A percentile compares a stretch with the other conserved stretches of the same genome.
Evolutionary conservation across 495 filamentous ascomycete genomes (phyloP).

Genomic region (Penicillium egyptiacum): DNA sequence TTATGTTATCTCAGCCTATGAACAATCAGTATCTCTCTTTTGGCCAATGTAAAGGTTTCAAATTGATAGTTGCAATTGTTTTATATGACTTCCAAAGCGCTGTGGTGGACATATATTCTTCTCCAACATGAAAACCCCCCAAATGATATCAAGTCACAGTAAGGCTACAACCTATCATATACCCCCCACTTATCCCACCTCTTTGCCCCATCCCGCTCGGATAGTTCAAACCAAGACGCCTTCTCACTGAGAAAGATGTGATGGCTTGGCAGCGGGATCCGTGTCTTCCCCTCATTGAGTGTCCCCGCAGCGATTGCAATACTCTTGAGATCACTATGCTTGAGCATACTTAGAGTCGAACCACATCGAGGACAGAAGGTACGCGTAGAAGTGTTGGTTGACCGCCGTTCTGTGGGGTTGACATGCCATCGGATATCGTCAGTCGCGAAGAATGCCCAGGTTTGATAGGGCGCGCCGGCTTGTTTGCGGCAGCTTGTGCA

Average conservation of each 20-base stretch:
- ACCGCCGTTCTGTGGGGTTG: constrained; percentile 19
- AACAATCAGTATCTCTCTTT: background rate
- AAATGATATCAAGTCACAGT: background rate
- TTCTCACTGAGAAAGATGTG: constrained; percentile 36
- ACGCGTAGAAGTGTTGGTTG: constrained; percentile 25
- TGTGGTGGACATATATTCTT: background rate
- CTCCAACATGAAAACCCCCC: too few relatives aligned
- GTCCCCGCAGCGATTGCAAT: constrained; percentile 31
- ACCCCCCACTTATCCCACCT: constrained; percentile 12
- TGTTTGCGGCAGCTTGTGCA: constrained; percentile 33
- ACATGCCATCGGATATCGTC: constrained; percentile 24
- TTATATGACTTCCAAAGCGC: background rate
- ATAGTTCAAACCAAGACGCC: constrained; percentile 30
- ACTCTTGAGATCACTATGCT: constrained; percentile 12
- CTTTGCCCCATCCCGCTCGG: constrained; percentile 24
- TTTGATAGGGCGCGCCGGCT: constrained; percentile 32
- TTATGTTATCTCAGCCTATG: constrained; percentile 11
- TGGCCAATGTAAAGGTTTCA: background rate
- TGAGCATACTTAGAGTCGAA: constrained; percentile 30
- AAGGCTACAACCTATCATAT: background rate
- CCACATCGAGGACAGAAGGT: constrained; percentile 34
- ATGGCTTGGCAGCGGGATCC: constrained; percentile 14
- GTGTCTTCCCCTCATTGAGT: constrained; percentile 21
- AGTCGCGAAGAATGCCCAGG: constrained; percentile 25
- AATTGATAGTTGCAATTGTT: background rate